phyloP scores from a whole-genome alignment of 2,329 filamentous ascomycete genomes.

The Fusarium sp. region DNA sequence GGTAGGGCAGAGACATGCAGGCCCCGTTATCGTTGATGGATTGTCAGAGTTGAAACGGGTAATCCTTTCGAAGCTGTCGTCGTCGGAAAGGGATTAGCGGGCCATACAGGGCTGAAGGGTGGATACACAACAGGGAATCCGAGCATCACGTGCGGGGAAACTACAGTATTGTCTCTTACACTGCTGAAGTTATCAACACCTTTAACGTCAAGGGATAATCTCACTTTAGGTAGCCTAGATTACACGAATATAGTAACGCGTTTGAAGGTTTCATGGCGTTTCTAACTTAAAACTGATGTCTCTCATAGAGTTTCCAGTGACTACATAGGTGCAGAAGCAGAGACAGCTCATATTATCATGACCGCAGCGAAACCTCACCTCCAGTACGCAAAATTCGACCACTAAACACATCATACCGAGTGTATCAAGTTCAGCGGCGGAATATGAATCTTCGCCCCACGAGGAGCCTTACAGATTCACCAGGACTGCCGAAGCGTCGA shows the following conservation, averaged over 20 bases:
- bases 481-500: no score
- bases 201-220: not conserved
- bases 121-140: not conserved
- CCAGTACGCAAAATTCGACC: not conserved
- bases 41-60: slow-evolving; percentile 40
- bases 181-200: not conserved
- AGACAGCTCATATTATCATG: not conserved
- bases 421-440: not conserved
- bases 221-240: not conserved
- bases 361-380: not conserved
- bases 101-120: slow-evolving; percentile 29
- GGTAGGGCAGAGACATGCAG: slow-evolving; percentile 1
- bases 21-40: slow-evolving; percentile 15
- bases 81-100: slow-evolving; percentile 36
- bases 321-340: not conserved
- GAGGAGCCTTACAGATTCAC: not conserved
- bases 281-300: not conserved
- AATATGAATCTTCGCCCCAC: not conserved
- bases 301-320: no score
- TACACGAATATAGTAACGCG: not conserved
- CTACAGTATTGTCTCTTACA: not conserved
- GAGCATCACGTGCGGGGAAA: slow-evolving; percentile 28
- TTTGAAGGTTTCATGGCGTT: not conserved
- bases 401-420: not conserved
- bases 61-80: slow-evolving; percentile 45